Percentiles rank a stretch among this genome's conserved stretches.
Evolutionary conservation across 805 yeast genomes (phyloP).

Genomic region (Kurtzmaniella fragi): DNA sequence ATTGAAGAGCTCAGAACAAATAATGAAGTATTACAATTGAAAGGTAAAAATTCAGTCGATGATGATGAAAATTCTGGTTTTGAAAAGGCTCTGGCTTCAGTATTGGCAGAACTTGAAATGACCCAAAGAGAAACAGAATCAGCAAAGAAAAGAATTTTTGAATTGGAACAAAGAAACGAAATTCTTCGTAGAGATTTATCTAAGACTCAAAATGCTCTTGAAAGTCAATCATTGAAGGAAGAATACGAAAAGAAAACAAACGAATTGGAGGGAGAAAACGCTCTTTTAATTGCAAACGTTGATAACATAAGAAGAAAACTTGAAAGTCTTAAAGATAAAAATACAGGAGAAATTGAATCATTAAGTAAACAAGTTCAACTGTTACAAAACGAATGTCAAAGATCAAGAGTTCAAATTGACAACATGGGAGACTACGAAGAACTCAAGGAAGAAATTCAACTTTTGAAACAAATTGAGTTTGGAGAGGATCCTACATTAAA

Average conservation of each 20-base stretch:
- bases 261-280: conserved; percentile 67
- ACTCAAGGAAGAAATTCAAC: conserved; percentile 66
- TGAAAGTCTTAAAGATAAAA: conserved; percentile 15
- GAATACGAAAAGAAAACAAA: conserved; percentile 41
- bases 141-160: conserved; percentile 60
- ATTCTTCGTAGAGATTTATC: conserved; percentile 64
- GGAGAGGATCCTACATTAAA: conserved; percentile 42
- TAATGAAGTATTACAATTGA: conserved; percentile 60
- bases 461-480: conserved; percentile 72
- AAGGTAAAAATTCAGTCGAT: conserved; percentile 42
- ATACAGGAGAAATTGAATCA: conserved; percentile 29
- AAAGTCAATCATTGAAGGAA: conserved; percentile 35
- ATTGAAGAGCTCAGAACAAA: conserved; percentile 61
- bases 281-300: conserved; percentile 51
- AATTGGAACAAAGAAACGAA: conserved; percentile 74
- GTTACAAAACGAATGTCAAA: conserved; percentile 45
- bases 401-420: conserved; percentile 45
- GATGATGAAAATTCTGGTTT: conserved; percentile 21
- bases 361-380: conserved; percentile 43
- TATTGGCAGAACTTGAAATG: conserved; percentile 54
- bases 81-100: conserved; percentile 23
- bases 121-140: conserved; percentile 72
- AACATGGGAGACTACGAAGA: conserved; percentile 72
- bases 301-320: conserved; percentile 42
- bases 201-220: conserved; percentile 43